Percentiles rank a stretch among this genome's conserved stretches.
These are phyloP conservation scores for Penicillium subrubescens DNA, from an alignment of 495 filamentous ascomycete genomes.

Conservation along the genomic window DNA sequence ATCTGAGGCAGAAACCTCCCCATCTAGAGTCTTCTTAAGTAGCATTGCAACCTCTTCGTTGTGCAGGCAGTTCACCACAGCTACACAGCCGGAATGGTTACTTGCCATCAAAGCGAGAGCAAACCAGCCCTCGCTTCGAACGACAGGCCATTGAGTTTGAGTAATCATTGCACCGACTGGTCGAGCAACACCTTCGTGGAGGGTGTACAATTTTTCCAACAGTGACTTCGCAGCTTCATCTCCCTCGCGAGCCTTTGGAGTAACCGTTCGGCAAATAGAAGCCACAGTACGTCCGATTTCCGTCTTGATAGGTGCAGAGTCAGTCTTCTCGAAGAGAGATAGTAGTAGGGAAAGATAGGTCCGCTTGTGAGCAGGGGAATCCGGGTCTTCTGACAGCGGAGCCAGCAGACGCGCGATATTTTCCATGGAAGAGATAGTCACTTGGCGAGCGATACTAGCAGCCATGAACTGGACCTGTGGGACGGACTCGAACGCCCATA, in stretches of 20 bases:
- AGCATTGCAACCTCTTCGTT: constrained; percentile 45
- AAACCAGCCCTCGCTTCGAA: constrained; percentile 75
- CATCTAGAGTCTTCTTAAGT: constrained; percentile 56
- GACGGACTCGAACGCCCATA: constrained; percentile 63
- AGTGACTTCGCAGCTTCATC: constrained; percentile 25
- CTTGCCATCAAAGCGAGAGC: constrained; percentile 71
- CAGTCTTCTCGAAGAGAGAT: constrained; percentile 57
- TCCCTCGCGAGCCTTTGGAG: constrained; percentile 38
- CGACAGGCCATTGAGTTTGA: constrained; percentile 68
- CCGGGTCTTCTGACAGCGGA: constrained; percentile 37
- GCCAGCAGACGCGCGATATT: constrained; percentile 57
- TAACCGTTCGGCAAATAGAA: constrained; percentile 63
- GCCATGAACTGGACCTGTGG: constrained; percentile 73
- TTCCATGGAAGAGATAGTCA: constrained; percentile 58
- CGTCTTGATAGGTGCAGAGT: constrained; percentile 66
- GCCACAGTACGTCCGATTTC: constrained; percentile 70
- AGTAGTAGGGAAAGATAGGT: constrained; percentile 65
- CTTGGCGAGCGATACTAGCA: constrained; percentile 65
- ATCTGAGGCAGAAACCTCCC: constrained; percentile 15
- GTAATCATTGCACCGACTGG: constrained; percentile 63
- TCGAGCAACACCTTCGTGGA: constrained; percentile 52
- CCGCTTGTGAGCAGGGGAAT: constrained; percentile 40
- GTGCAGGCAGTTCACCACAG: constrained; percentile 54
- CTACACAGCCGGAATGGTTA: constrained; percentile 47
- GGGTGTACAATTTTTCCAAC: constrained; percentile 52